Evolutionary conservation across 805 yeast genomes (phyloP).

Genomic region (Cyberlindnera mississippiensis): DNA sequence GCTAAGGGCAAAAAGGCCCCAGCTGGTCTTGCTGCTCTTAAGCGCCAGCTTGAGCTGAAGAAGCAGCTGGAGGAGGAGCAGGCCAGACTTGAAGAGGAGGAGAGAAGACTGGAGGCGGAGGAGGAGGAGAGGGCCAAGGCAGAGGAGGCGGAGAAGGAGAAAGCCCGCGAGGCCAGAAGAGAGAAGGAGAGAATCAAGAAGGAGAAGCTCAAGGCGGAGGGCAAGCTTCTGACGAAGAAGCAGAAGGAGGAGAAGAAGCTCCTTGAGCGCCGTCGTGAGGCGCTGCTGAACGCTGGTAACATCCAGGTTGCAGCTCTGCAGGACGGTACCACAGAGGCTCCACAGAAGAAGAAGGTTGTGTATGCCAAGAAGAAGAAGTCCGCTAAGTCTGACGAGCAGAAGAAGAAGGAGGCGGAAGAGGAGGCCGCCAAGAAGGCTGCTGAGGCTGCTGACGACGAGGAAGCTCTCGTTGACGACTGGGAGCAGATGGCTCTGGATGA

Average conservation of each 20-base stretch:
- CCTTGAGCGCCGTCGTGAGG: slow-evolving; percentile 86
- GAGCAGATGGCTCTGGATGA: slow-evolving; percentile 64
- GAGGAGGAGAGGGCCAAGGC: slow-evolving; percentile 47
- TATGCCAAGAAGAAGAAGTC: slow-evolving; percentile 69
- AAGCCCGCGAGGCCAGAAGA: slow-evolving; percentile 59
- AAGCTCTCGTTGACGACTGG: slow-evolving; percentile 75
- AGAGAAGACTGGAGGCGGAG: slow-evolving; percentile 44
- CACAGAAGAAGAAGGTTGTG: slow-evolving; percentile 54
- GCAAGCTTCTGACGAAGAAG: slow-evolving; percentile 88
- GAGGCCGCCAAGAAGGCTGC: slow-evolving; percentile 19
- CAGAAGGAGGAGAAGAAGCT: slow-evolving; percentile 90
- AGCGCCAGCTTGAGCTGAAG: slow-evolving; percentile 81
- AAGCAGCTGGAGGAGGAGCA: slow-evolving; percentile 87
- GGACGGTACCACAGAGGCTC: slow-evolving; percentile 34
- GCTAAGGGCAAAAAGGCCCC: slow-evolving; percentile 70
- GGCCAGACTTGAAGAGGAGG: slow-evolving; percentile 70
- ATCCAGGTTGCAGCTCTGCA: slow-evolving; percentile 72
- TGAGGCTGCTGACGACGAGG: slow-evolving; percentile 30
- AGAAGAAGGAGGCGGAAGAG: slow-evolving; percentile 27
- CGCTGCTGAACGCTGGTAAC: slow-evolving; percentile 69
- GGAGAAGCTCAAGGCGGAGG: slow-evolving; percentile 94
- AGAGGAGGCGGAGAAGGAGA: slow-evolving; percentile 48
- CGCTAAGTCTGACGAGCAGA: slow-evolving; percentile 24
- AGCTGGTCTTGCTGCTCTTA: slow-evolving; percentile 89
- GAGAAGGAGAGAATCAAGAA: slow-evolving; percentile 84